These are phyloP conservation scores for Coleophoma eucalyptorum DNA, from an alignment of 2,329 filamentous ascomycete species.

Conservation along the genomic window DNA sequence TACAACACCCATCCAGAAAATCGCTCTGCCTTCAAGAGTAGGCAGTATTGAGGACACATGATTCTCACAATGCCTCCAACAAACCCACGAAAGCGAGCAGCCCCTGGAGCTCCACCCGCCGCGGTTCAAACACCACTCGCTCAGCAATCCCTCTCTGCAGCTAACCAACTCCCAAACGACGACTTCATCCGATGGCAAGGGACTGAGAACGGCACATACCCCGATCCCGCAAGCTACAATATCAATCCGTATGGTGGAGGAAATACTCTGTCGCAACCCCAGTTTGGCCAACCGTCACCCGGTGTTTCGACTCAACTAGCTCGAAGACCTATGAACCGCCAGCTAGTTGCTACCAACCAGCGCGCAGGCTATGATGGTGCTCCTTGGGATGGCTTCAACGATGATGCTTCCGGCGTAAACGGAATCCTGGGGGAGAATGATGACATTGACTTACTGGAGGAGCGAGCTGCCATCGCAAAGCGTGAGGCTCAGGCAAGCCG, in stretches of 20 bases:
- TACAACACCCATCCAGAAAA: too few species aligned
- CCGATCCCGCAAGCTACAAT: conserved; percentile 28
- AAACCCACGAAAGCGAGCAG: conserved; percentile 66
- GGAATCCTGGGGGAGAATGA: conserved; percentile 54
- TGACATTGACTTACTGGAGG: conserved; percentile 74
- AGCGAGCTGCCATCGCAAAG: conserved; percentile 76
- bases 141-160: conserved; percentile 44
- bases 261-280: conserved; percentile 14
- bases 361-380: conserved; percentile 19
- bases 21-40: too few species aligned
- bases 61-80: conserved; percentile 30
- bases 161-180: conserved; percentile 41
- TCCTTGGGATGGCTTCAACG: conserved; percentile 36
- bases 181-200: conserved; percentile 49
- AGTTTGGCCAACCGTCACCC: conserved; percentile 19
- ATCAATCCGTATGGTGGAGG: conserved; percentile 16
- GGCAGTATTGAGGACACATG: background rate
- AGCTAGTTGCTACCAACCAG: conserved; percentile 23
- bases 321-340: conserved; percentile 25
- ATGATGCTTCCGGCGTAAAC: conserved; percentile 27
- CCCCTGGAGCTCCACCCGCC: conserved; percentile 66
- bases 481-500: conserved; percentile 83
- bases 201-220: conserved; percentile 28
- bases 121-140: conserved; percentile 45
- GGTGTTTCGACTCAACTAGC: conserved; percentile 26